phyloP scores from a whole-genome alignment of 176 grass and related monocot species.

The Aegilops bicornis region DNA sequence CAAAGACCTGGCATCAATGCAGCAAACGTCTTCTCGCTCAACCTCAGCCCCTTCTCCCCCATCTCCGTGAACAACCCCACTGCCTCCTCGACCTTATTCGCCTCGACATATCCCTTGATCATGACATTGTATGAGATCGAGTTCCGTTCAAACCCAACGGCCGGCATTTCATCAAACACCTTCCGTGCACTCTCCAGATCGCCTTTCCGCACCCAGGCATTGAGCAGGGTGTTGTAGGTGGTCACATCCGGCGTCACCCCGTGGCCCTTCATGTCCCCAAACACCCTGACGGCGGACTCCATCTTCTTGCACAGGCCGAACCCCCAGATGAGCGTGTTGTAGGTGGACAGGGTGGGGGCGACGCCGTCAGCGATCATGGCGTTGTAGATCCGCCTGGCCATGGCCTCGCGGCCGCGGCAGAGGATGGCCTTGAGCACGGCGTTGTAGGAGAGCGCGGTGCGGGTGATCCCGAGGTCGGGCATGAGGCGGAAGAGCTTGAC shows the following conservation, averaged over 20 bases:
- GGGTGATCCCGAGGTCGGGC: conserved; percentile 75
- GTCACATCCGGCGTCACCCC: conserved; percentile 57
- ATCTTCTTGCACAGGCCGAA: conserved; percentile 83
- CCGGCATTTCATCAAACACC: conserved; percentile 71
- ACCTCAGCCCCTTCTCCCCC: conserved; percentile 69
- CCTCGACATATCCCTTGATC: conserved; percentile 80
- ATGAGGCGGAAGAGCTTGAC: conserved; percentile 92
- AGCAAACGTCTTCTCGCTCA: conserved; percentile 90
- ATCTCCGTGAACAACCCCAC: conserved; percentile 64
- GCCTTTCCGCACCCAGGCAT: conserved; percentile 58
- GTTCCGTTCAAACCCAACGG: conserved; percentile 49
- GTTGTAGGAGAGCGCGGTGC: conserved; percentile 75
- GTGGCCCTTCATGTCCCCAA: conserved; percentile 71
- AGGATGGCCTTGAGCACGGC: conserved; percentile 90
- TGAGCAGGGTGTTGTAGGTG: conserved; percentile 77
- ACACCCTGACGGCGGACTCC: conserved; percentile 53
- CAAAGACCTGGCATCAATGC: conserved; percentile 87
- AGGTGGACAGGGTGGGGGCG: conserved; percentile 58
- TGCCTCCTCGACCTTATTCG: conserved; percentile 51
- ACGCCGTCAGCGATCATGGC: conserved; percentile 63
- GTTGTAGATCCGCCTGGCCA: conserved; percentile 84
- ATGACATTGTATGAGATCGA: conserved; percentile 77
- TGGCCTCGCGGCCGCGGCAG: conserved; percentile 61
- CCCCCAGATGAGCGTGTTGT: conserved; percentile 86
- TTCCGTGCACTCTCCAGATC: conserved; percentile 79